Base-by-base conservation (phyloP, 371 early-diverging fungal species). In the Actinomucor elegans region DNA sequence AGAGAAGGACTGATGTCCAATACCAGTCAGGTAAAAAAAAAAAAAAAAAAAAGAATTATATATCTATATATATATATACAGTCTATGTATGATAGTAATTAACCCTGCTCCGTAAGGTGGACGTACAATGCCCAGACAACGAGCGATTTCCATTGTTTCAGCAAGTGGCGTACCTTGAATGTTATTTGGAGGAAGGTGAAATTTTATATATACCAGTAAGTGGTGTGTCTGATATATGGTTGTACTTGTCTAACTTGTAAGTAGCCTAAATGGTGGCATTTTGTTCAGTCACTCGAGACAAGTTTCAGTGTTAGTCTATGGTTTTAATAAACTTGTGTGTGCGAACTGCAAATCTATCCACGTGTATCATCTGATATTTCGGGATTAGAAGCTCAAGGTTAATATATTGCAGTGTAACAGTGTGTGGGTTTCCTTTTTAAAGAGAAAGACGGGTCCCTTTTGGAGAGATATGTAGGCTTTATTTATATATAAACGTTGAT, bases 271-370 rank as follows among this genome's bases (percentile, higher is more conserved):
- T 94, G 92, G 88, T 96, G 96, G 96, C 96, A 96, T 67, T 91
- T 87, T 66, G 88, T 96, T 26, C 81, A 87, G 40, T 89, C 94
- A 3, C 68, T 94, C 26, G 81, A 77, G 14, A 75, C 75, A 2
- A 91, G 92, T 56, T 88, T 90, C 46, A 91, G 92, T 54, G 85
- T 94, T 5, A 92, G 93, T 65, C 85, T 93, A 55, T 96, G 96
- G 96, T 94, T 93, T 52, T 77, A 51, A 61, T n/a, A n/a, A n/a
- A n/a, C 26, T 17, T 10, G 23, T 48, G 48, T 32, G 46, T 21
- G 32, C 23, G 23, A 48, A 47, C 12, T n/a, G n/a, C n/a, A n/a
- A n/a, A 40, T 12, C 15, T 17, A 10, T 49, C 37, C 49, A 49
- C 49, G 18, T 49, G 49, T 37, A 49, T n/a, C 5, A 27, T 24